Conservation (phyloP, 108 stramenopile genomes). For the Bacterosira constricta region DNA sequence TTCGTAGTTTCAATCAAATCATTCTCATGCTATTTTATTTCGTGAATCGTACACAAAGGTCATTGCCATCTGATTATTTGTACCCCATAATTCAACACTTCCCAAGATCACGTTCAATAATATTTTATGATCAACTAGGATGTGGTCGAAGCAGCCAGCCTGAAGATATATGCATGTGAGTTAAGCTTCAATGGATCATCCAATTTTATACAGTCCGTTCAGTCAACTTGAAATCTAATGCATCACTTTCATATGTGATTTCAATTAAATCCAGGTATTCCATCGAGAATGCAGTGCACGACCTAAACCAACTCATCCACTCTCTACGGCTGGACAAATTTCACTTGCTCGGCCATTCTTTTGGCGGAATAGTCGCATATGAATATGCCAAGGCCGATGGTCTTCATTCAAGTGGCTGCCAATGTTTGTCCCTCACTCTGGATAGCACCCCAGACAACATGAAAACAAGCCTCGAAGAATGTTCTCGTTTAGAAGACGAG, state of each 20-base stretch:
- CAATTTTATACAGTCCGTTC: background rate
- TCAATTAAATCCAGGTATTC: constrained; percentile 42
- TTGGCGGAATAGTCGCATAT: constrained; percentile 47
- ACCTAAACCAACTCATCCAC: constrained; percentile 31
- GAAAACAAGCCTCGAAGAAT: constrained; percentile 37
- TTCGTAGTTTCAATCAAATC: background rate
- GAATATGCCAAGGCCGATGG: constrained; percentile 34
- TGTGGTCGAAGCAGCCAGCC: constrained; percentile 45
- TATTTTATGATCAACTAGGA: constrained; percentile 58
- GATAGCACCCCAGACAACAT: constrained; percentile 46
- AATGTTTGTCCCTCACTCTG: constrained; percentile 39
- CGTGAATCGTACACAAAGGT: constrained; percentile 12
- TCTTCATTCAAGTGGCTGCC: background rate
- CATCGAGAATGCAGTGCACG: constrained; percentile 35
- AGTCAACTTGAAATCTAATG: background rate
- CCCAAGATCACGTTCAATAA: constrained; percentile 44
- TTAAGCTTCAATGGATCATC: background rate
- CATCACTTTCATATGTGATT: too few species aligned
- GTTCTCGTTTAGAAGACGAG: constrained; percentile 26
- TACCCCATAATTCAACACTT: constrained; percentile 43
- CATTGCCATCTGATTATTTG: constrained; percentile 52
- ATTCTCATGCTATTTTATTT: background rate
- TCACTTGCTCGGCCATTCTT: constrained; percentile 48
- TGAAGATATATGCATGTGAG: constrained; percentile 39
- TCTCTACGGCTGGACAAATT: constrained; percentile 24